Evolutionary conservation across 2,329 filamentous ascomycete species (phyloP).

Genomic region (Peltaster fructicola): DNA sequence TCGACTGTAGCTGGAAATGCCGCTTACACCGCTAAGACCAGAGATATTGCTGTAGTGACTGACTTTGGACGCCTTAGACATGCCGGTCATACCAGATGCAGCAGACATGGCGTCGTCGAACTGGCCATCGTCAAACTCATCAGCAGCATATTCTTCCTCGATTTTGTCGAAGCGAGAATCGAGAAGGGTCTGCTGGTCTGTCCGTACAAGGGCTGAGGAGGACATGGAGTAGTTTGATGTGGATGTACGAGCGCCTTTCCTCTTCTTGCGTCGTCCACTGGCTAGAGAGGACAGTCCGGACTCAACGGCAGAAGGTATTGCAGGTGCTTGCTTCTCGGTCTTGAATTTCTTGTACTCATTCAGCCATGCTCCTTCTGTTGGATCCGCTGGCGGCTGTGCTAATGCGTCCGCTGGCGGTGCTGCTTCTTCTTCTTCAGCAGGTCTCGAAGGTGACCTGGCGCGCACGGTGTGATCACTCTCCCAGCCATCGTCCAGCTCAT

Average conservation of each 20-base stretch:
- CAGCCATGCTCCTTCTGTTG: conserved; percentile 61
- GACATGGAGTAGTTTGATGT: conserved; percentile 84
- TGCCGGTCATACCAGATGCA: conserved; percentile 31
- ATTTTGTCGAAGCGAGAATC: conserved; percentile 85
- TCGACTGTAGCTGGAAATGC: conserved; percentile 17
- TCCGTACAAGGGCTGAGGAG: conserved; percentile 70
- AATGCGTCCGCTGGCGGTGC: conserved; percentile 17
- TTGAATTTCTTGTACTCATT: conserved; percentile 91
- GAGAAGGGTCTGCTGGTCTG: conserved; percentile 67
- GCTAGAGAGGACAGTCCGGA: conserved; percentile 54
- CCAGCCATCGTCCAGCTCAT: conserved; percentile 58
- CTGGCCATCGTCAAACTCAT: conserved; percentile 16
- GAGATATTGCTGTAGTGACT: conserved; percentile 18
- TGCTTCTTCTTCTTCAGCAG: conserved; percentile 33
- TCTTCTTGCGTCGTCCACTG: conserved; percentile 75
- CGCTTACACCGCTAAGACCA: conserved; percentile 21
- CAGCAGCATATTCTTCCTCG: conserved; percentile 57
- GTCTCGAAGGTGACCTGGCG: conserved; percentile 27
- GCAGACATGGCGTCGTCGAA: conserved; percentile 26
- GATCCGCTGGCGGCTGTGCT: conserved; percentile 19
- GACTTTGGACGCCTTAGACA: conserved; percentile 28
- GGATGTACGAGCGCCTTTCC: conserved; percentile 81
- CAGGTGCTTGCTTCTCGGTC: conserved; percentile 39
- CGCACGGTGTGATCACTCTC: conserved; percentile 84
- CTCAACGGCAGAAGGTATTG: conserved; percentile 44